These are phyloP conservation scores for Ophiostoma angusticollis DNA, from an alignment of 2,329 filamentous ascomycete species.

Conservation along the genomic window DNA sequence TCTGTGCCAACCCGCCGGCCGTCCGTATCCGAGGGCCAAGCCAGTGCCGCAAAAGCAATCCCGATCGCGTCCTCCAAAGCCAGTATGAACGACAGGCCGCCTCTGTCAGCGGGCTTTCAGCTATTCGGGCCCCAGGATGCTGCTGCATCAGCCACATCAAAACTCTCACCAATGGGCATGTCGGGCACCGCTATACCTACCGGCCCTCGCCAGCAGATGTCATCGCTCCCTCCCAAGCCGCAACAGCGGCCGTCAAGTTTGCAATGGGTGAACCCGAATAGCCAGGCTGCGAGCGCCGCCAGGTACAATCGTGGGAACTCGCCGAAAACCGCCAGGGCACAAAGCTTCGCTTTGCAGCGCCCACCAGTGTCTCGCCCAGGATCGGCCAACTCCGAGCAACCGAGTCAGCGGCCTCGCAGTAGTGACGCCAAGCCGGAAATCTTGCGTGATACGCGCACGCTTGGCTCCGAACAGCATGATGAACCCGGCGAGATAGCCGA, in stretches of 20 bases:
- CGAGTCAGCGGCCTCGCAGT: slow-evolving; percentile 36
- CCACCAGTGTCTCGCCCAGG: slow-evolving; percentile 23
- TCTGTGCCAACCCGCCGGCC: slow-evolving; percentile 37
- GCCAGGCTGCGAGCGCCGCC: slow-evolving; percentile 21
- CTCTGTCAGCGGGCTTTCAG: slow-evolving; percentile 27
- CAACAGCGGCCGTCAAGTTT: slow-evolving; percentile 39
- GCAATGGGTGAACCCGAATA: slow-evolving; percentile 45
- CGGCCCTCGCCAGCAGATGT: slow-evolving; percentile 40
- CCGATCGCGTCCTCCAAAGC: slow-evolving; percentile 42
- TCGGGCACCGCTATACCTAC: slow-evolving; percentile 37
- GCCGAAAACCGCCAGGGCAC: slow-evolving; percentile 37
- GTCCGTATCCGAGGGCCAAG: slow-evolving; percentile 23
- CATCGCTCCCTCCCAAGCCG: slow-evolving; percentile 19
- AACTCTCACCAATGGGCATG: slow-evolving; percentile 28
- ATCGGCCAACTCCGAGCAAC: slow-evolving; percentile 26
- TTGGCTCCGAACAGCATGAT: slow-evolving; percentile 26
- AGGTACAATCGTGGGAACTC: slow-evolving; percentile 37
- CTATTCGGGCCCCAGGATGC: background rate
- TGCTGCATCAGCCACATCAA: slow-evolving; percentile 18
- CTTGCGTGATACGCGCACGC: slow-evolving; percentile 21
- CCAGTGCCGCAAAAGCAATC: slow-evolving; percentile 32
- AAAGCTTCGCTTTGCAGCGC: slow-evolving; percentile 33
- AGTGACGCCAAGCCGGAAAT: slow-evolving; percentile 38
- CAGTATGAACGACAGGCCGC: slow-evolving; percentile 34
- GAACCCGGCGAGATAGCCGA: slow-evolving; percentile 34